These are phyloP conservation scores for Myochromella boudieri DNA, from an alignment of 768 basidiomycete species.

Conservation along the genomic window DNA sequence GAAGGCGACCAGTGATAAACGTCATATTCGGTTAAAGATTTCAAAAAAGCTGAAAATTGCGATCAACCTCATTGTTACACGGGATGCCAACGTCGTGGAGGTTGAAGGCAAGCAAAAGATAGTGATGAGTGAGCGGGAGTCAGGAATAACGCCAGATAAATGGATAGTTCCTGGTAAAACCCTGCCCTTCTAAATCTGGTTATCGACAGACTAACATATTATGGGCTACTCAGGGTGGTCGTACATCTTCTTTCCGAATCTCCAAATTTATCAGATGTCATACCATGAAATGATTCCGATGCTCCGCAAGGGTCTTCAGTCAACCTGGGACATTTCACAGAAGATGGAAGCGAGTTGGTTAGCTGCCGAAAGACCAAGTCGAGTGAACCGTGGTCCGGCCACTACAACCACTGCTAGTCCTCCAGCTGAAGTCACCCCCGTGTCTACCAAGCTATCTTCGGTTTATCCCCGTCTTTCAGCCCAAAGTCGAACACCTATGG, in stretches of 20 bases:
- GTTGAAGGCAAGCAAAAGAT: conserved; percentile 17
- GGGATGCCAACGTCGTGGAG: conserved; percentile 33
- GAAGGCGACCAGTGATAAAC: conserved; percentile 30
- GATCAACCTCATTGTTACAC: conserved; percentile 37
- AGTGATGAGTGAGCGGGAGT: conserved; percentile 23
- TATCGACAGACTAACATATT: not conserved
- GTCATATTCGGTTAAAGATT: conserved; percentile 31
- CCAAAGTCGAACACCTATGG: too few relatives aligned
- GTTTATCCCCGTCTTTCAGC: too few relatives aligned
- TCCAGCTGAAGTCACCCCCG: too few relatives aligned
- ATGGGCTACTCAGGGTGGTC: conserved; percentile 41
- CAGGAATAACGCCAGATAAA: conserved; percentile 18
- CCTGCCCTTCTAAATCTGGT: not conserved
- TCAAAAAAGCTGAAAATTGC: conserved; percentile 36
- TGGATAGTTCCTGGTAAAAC: conserved; percentile 35
- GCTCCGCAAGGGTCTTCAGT: conserved; percentile 29
- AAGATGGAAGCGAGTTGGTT: conserved; percentile 20
- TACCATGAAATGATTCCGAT: conserved; percentile 37
- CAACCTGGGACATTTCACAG: conserved; percentile 20
- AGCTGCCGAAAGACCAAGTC: too few relatives aligned
- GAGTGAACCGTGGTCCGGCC: too few relatives aligned
- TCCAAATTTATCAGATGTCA: conserved; percentile 43
- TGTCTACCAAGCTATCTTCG: too few relatives aligned
- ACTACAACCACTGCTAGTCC: too few relatives aligned
- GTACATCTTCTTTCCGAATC: conserved; percentile 39